Evolutionary conservation across 495 filamentous ascomycete genomes (phyloP), one percentile per base, ranked within the genome.

Genomic region (Pseudomonodictys pantanalensis): DNA sequence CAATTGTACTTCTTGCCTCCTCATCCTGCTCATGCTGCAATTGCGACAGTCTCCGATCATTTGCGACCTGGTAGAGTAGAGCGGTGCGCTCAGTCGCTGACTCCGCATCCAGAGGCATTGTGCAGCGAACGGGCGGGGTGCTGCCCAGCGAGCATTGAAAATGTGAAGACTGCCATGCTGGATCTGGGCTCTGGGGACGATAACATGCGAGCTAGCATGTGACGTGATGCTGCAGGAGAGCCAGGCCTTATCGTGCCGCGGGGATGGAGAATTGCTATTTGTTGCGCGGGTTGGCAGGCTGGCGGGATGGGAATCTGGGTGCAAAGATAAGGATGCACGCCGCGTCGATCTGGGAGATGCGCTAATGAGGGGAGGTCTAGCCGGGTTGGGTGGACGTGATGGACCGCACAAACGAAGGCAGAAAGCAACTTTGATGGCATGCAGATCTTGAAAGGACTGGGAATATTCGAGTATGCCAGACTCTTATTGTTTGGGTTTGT

Each of bases 1-100:
- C 51, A n/a, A 73, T 64, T 23, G 75, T 46, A 7, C 69, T 73
- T 5, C 54, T 48, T 22, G 65, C 65, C 33, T 75, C 73, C n/a
- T 65, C 68, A 58, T 75, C 69, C 15, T 65, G 50, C 20, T 61
- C 42, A 4, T 70, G 66, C 51, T 68, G 70, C 0, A 76, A 23
- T 11, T 39, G 49, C 48, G 57, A 69, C 50, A 74, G 54, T 33
- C 72, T 64, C 17, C 69, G 52, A 30, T 74, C 58, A 47, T 70
- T 63, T 17, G 59, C 61, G 17, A 45, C 51, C 61, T 65, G 54
- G 20, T 24, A 55, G 15, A 75, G 60, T 11, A 75, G 68, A 46
- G 64, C 60, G 18, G 70, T 70, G 22, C 68, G 70, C 64, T 73
- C 72, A 18, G 58, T 68, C 23, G 71, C 53, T 15, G 64, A 46